phyloP scores from a whole-genome alignment of 352 stramenopile species.

The Pythium pectinolyticum region DNA sequence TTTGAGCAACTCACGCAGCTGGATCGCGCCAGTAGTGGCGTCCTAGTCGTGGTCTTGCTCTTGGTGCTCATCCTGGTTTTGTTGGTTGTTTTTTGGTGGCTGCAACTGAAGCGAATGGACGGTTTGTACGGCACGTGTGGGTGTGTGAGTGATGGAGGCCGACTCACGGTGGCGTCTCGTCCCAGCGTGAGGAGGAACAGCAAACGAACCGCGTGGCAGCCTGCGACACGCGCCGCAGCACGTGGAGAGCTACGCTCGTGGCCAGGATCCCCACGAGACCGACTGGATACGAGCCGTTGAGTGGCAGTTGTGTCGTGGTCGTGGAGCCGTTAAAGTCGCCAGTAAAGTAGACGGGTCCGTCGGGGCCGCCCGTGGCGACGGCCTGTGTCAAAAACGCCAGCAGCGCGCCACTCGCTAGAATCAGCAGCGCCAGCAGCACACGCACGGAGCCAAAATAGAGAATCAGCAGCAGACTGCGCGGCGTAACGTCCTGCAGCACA shows the following conservation, averaged over 20 bases:
- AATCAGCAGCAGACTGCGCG: slow-evolving; percentile 38
- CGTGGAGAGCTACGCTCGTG: slow-evolving; percentile 26
- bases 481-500: slow-evolving; percentile 32
- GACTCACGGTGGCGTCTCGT: neutral
- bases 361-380: no score
- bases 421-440: slow-evolving; percentile 30
- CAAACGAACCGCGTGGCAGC: slow-evolving; percentile 58
- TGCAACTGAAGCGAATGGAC: no score
- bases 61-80: no score
- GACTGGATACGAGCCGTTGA: slow-evolving; percentile 8
- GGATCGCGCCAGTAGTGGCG: neutral
- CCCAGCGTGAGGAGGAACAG: slow-evolving; percentile 24
- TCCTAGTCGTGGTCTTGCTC: no score
- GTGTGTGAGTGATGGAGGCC: slow-evolving; percentile 1
- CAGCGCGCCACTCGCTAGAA: slow-evolving; percentile 33
- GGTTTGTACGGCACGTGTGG: neutral
- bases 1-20: slow-evolving; percentile 49
- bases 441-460: slow-evolving; percentile 60
- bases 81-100: no score
- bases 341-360: slow-evolving; percentile 39
- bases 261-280: slow-evolving; percentile 1
- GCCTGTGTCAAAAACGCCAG: slow-evolving; percentile 33
- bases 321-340: slow-evolving; percentile 24
- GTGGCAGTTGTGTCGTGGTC: slow-evolving; percentile 21
- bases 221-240: slow-evolving; percentile 40